Evolutionary conservation across 371 early-diverging fungal species (phyloP), one percentile per base, ranked within the genome.

Genomic region (Rhizopus arrhizus): DNA sequence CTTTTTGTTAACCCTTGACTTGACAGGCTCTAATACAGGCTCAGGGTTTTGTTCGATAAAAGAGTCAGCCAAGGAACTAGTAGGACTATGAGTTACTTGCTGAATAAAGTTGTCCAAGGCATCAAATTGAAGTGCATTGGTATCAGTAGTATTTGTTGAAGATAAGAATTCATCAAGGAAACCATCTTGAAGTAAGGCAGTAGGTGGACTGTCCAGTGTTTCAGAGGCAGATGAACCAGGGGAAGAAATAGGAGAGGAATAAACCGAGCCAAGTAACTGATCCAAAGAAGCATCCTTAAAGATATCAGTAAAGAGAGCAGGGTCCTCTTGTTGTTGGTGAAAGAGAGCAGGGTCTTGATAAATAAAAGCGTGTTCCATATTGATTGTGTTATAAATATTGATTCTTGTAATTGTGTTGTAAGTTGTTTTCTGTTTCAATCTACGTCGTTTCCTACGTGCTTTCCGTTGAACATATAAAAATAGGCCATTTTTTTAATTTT

Each of bases 361-460:
- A 8, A 15, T 51, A 31, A 54, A 35, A 5, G 43, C 13, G 49
- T 60, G 61, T 16, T 67, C 56, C 31, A 48, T 28, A 34, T 48
- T 48, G 29, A 28, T 22, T 22, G 48, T 22, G 29, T 29, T 48
- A n/a, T 22, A 7, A 48, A 29, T 29, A 48, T 16, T 48, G 12
- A 28, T 48, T 8, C 8, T 48, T 8, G 10, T 48, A 11, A 43
- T 43, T n/a, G 43, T 15, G n/a, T 43, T 11, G 40, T 38, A 38
- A 38, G 56, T 28, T 58, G 41, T 33, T 57, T 48, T 67, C 55
- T 59, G 54, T 43, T 69, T 73, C 73, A 73, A 65, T 73, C 73
- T 60, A 73, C 73, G 70, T 73, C 73, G 68, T 73, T 73, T 56
- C 73, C 73, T 70, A 73, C 73, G 73, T 73, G 73, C 57, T 73